Conservation (phyloP, 441 rosid species). For the Pelargonium citronellum region DNA sequence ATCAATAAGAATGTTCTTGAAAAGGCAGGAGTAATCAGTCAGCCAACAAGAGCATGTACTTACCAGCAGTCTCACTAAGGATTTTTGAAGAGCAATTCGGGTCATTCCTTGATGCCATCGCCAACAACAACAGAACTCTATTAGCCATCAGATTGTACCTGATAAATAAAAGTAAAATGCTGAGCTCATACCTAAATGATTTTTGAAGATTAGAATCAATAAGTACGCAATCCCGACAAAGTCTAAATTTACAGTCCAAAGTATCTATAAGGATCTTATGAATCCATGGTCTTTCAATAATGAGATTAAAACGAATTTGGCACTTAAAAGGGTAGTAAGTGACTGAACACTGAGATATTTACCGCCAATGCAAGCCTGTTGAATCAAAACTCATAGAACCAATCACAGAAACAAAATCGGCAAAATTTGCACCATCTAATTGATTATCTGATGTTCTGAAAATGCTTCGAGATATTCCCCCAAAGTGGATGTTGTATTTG, state of each 20-base stretch:
- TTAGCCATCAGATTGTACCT: constrained; percentile 99
- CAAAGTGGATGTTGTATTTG: constrained; percentile 92
- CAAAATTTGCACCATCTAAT: constrained; percentile 61
- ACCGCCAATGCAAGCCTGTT: constrained; percentile 95
- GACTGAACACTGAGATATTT: constrained; percentile 23
- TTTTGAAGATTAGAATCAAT: neutral
- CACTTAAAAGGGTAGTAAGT: constrained; percentile 14
- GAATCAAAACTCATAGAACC: constrained; percentile 91
- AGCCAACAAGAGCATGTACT: constrained; percentile 31
- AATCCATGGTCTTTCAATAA: neutral
- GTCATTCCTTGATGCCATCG: constrained; percentile 78
- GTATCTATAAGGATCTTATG: neutral
- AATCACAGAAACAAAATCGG: constrained; percentile 79
- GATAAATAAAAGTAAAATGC: constrained; percentile 25
- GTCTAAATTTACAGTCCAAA: constrained; percentile 9
- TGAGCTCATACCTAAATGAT: constrained; percentile 2
- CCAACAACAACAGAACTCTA: constrained; percentile 88
- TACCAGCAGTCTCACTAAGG: constrained; percentile 86
- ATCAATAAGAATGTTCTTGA: constrained; percentile 17
- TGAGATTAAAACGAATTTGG: constrained; percentile 10
- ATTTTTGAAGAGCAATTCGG: constrained; percentile 67
- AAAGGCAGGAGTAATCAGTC: constrained; percentile 16
- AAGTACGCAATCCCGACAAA: neutral
- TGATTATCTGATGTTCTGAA: constrained; percentile 57
- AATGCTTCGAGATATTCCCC: constrained; percentile 82